phyloP scores from a whole-genome alignment of 2,329 filamentous ascomycete genomes.

The Pezicula rhizophila region DNA sequence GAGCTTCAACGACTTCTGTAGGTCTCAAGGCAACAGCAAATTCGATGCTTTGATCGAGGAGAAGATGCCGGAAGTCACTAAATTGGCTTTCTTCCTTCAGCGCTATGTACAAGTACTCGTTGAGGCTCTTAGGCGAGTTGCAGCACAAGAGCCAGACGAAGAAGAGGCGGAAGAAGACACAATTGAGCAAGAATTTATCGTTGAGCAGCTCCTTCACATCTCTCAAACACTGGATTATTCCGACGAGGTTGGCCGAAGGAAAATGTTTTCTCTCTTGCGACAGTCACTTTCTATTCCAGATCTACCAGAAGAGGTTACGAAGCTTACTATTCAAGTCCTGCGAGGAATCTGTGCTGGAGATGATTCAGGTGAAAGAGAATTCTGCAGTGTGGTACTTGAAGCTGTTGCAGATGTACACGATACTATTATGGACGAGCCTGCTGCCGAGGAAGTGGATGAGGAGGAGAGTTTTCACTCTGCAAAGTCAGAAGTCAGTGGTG shows the following conservation, averaged over 20 bases:
- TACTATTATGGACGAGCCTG: slow-evolving; percentile 70
- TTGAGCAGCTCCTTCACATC: slow-evolving; percentile 91
- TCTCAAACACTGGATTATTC: slow-evolving; percentile 89
- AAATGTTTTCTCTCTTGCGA: slow-evolving; percentile 89
- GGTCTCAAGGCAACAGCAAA: slow-evolving; percentile 65
- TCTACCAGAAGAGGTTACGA: slow-evolving; percentile 87
- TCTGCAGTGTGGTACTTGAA: slow-evolving; percentile 81
- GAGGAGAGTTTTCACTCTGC: slow-evolving; percentile 93
- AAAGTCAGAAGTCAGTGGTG: slow-evolving; percentile 72
- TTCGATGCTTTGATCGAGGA: slow-evolving; percentile 76
- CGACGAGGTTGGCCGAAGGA: slow-evolving; percentile 90
- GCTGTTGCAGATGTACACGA: slow-evolving; percentile 96
- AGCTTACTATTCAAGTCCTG: slow-evolving; percentile 76
- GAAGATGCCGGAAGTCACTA: slow-evolving; percentile 91
- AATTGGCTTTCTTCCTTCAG: slow-evolving; percentile 80
- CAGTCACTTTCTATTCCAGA: slow-evolving; percentile 81
- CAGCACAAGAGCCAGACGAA: slow-evolving; percentile 46
- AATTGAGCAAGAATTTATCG: slow-evolving; percentile 88
- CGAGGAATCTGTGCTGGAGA: slow-evolving; percentile 76
- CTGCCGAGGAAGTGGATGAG: slow-evolving; percentile 46
- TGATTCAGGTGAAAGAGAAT: slow-evolving; percentile 70
- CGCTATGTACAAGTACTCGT: slow-evolving; percentile 68
- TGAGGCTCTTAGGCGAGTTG: slow-evolving; percentile 53
- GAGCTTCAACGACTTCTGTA: slow-evolving; percentile 92
- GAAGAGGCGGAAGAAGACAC: slow-evolving; percentile 73